A percentile compares a stretch with the other conserved stretches of the same genome.
Evolutionary conservation across 2,329 filamentous ascomycete species (phyloP).

Genomic region (Pseudocercospora crystallina): DNA sequence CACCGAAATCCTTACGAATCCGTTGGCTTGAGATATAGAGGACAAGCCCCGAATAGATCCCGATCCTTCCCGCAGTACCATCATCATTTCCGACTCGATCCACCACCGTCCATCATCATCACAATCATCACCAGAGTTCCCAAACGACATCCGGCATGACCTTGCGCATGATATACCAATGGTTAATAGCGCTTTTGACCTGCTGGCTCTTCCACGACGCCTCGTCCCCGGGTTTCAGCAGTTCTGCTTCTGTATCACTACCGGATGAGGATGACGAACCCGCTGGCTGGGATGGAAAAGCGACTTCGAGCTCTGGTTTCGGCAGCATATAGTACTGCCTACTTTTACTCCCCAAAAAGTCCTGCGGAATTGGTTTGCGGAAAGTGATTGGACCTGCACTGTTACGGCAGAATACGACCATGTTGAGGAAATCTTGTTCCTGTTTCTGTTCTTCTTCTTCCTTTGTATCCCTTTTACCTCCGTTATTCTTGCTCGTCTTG

Average conservation of each 20-base stretch:
- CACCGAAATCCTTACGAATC: not conserved
- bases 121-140: conserved; percentile 71
- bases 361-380: not conserved
- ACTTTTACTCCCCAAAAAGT: conserved; percentile 63
- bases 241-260: conserved; percentile 41
- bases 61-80: not conserved
- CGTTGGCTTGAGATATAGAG: not conserved
- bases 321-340: conserved; percentile 71
- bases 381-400: conserved; percentile 36
- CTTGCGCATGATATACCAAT: conserved; percentile 89
- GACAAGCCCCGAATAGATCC: not conserved
- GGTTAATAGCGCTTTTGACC: conserved; percentile 71
- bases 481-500: conserved; percentile 17
- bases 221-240: conserved; percentile 65
- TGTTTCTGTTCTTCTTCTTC: conserved; percentile 40
- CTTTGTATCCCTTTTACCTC: not conserved
- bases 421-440: conserved; percentile 75
- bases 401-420: conserved; percentile 92
- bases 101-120: not conserved
- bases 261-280: not conserved
- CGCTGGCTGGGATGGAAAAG: conserved; percentile 23
- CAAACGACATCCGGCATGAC: conserved; percentile 77
- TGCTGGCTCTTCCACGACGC: conserved; percentile 69
- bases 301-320: conserved; percentile 63
- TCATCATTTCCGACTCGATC: too few species aligned